Evolutionary conservation across 2,329 filamentous ascomycete genomes (phyloP), one percentile per base, ranked within the genome.

Genomic region (Epichloe coenophiala): DNA sequence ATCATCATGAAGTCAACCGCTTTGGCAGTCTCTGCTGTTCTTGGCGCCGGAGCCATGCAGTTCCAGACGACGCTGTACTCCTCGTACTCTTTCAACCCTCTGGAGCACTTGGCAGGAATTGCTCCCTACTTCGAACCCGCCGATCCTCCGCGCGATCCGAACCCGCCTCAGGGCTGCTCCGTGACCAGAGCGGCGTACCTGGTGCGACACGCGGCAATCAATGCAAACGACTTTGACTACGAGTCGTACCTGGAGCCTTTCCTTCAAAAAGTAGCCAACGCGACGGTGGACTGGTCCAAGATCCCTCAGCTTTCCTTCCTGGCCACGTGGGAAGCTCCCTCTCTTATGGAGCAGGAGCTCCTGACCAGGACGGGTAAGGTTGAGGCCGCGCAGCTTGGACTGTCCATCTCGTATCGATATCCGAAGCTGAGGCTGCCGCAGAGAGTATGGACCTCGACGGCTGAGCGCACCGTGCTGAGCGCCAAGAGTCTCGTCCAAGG

Each of bases 361-460:
- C 61, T 84, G 44, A 84, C 80, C 12, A 70, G 76, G 15, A 73
- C 80, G 19, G 80, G 81, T n/a, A 71, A 71, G 54, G 67, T 82
- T 4, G 78, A 83, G 60, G 77, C 80, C 1, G 72, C 76, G 17
- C 71, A 77, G 55, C 67, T 84, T 11, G 81, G 80, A 71, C 78
- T 50, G 63, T 84, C 17, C 72, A 72, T 15, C 75, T 81, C 51
- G 45, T 53, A 53, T 58, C 70, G 78, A 46, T 84, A 84, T 57
- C 74, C 75, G 0, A 63, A 67, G 41, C 64, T 84, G 38, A 69
- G 65, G 51, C 59, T 73, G 5, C 80, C 80, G 0, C 67, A 69
- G 53, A 73, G 72, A 46, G 69, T 83, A 2, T 84, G 80, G 79
- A 72, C 79, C 2, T 80, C 77, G 6, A 81, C 78, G 0, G 80